Evolutionary conservation across 2,329 filamentous ascomycete genomes (phyloP).

Genomic region (Lachnellula hyalina): DNA sequence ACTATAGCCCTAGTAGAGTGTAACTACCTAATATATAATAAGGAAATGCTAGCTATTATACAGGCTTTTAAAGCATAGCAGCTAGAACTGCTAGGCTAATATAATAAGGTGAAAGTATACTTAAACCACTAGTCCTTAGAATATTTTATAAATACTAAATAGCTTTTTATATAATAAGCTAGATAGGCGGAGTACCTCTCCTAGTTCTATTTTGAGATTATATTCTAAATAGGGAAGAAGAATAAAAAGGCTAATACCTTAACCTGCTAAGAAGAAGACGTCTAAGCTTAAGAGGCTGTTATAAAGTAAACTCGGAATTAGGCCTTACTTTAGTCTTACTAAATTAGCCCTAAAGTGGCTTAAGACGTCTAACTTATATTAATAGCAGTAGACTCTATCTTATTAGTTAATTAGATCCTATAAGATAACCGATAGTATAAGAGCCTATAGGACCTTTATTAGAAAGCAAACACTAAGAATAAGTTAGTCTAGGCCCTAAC

Average conservation of each 20-base stretch:
- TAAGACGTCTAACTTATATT: neutral
- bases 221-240: neutral
- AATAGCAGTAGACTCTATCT: neutral
- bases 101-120: neutral
- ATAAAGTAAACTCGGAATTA: neutral
- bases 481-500: neutral
- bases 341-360: neutral
- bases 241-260: neutral
- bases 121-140: neutral
- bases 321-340: neutral
- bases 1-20: neutral
- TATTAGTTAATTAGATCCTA: neutral
- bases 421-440: neutral
- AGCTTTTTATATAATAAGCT: neutral
- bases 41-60: neutral
- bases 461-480: neutral
- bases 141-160: neutral
- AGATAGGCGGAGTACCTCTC: neutral
- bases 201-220: neutral
- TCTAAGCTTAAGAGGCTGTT: neutral
- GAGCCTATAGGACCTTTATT: neutral
- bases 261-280: neutral
- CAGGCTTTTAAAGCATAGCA: neutral
- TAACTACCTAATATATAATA: neutral
- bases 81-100: neutral